These are phyloP conservation scores for Cryptomeria japonica DNA, from an alignment of 75 land plant genomes.

Conservation along the genomic window DNA sequence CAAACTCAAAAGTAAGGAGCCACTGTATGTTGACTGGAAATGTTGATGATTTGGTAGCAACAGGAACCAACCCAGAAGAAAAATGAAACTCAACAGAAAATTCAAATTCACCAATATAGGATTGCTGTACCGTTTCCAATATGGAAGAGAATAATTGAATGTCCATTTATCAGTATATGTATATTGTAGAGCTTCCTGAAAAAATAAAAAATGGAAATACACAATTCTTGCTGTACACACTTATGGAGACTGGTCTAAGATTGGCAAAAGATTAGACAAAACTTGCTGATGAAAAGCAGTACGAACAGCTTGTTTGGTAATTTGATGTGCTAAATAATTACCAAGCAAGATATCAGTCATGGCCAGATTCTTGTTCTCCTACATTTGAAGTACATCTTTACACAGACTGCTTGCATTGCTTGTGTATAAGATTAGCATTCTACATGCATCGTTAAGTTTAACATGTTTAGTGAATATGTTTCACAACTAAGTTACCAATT, in stretches of 20 bases:
- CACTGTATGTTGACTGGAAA: no score
- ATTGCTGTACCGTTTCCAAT: neutral
- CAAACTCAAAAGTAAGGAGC: no score
- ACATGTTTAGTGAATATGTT: neutral
- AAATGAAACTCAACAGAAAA: no score
- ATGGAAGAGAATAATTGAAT: neutral
- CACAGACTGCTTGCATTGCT: neutral
- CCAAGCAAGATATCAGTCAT: no score
- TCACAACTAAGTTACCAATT: no score
- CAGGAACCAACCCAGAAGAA: no score
- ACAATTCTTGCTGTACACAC: neutral
- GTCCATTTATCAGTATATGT: no score
- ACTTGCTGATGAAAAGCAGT: neutral
- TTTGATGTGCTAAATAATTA: neutral
- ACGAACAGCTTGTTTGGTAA: neutral
- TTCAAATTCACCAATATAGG: neutral
- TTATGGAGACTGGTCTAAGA: neutral
- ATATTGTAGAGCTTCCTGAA: no score
- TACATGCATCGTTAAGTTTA: no score
- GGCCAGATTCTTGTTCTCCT: neutral
- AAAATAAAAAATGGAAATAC: neutral
- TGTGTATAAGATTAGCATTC: neutral
- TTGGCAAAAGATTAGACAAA: neutral
- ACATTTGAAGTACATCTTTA: neutral
- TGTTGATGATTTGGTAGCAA: no score